Percentiles rank a stretch among this genome's conserved stretches.
Evolutionary conservation across 805 yeast species (phyloP).

Genomic region (Hanseniaspora meyeri): DNA sequence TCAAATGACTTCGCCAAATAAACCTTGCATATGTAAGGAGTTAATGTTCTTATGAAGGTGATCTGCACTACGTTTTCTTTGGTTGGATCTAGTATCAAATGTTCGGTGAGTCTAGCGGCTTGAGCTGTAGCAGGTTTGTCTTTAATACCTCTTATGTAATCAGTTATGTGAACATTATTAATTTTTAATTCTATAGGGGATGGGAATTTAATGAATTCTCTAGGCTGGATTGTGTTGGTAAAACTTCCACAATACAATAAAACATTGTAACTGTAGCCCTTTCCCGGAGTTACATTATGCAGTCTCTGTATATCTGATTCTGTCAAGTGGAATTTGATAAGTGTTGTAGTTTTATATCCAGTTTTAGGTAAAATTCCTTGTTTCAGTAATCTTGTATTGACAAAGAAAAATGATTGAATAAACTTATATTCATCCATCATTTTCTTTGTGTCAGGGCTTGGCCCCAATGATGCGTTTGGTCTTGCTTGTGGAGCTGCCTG

Average conservation of each 20-base stretch:
- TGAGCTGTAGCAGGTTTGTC: conserved; percentile 64
- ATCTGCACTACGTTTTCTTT: conserved; percentile 36
- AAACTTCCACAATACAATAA: conserved; percentile 12
- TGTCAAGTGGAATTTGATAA: background rate
- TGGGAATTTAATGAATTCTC: conserved; percentile 46
- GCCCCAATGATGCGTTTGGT: background rate
- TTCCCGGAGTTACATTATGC: conserved; percentile 4
- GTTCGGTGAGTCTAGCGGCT: conserved; percentile 66
- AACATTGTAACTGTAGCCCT: conserved; percentile 13
- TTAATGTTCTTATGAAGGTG: conserved; percentile 18
- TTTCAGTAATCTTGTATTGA: background rate
- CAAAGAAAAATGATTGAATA: conserved; percentile 3
- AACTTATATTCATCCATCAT: conserved; percentile 7
- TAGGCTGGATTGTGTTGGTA: conserved; percentile 21
- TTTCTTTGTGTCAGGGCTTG: background rate
- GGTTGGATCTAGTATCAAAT: conserved; percentile 25
- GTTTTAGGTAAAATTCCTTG: background rate
- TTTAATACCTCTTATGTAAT: conserved; percentile 60
- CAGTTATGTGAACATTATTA: conserved; percentile 40
- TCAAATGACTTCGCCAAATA: conserved; percentile 44
- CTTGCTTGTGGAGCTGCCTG: background rate
- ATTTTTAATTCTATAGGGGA: conserved; percentile 53
- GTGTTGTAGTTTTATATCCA: background rate
- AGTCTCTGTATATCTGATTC: conserved; percentile 9
- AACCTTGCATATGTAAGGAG: conserved; percentile 44